Evolutionary conservation across 176 grass and related monocot species (phyloP).

Genomic region (Bonia amplexicaulis): DNA sequence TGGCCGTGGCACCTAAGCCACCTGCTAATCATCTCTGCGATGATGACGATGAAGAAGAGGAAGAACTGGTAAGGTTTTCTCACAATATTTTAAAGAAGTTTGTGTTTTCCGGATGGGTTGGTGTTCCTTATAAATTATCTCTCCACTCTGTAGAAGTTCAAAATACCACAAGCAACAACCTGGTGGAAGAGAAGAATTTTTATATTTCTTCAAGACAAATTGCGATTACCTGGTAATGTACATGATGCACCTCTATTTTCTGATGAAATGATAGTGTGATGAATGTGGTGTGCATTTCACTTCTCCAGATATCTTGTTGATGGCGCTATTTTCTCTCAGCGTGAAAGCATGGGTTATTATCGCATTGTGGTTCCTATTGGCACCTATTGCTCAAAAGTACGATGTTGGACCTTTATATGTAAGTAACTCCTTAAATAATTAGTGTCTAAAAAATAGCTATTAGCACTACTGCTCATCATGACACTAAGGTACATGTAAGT

Average conservation of each 20-base stretch:
- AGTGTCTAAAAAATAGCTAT: not conserved
- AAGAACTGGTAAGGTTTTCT: slow-evolving; percentile 42
- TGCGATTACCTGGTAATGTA: slow-evolving; percentile 76
- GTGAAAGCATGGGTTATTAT: slow-evolving; percentile 74
- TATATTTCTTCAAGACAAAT: slow-evolving; percentile 71
- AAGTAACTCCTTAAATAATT: slow-evolving; percentile 30
- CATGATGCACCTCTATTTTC: not conserved
- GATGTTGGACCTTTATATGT: slow-evolving; percentile 83
- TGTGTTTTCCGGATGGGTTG: slow-evolving; percentile 14
- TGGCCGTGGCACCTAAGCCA: slow-evolving; percentile 52
- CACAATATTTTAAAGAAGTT: not conserved
- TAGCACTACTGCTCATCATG: not conserved
- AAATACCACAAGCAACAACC: slow-evolving; percentile 52
- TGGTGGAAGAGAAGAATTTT: slow-evolving; percentile 73
- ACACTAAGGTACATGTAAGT: not conserved
- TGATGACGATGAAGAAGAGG: slow-evolving; percentile 38
- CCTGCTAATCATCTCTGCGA: slow-evolving; percentile 51
- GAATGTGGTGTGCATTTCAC: not conserved
- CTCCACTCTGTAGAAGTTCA: slow-evolving; percentile 32
- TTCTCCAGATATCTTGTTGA: slow-evolving; percentile 79
- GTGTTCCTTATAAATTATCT: not conserved
- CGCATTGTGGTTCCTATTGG: slow-evolving; percentile 71
- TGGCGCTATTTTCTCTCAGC: slow-evolving; percentile 78
- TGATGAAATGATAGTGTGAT: not conserved
- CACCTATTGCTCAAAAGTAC: slow-evolving; percentile 73